These are phyloP conservation scores for Talaromyces sp. DNA, from an alignment of 2,329 filamentous ascomycete genomes.

Conservation along the genomic window DNA sequence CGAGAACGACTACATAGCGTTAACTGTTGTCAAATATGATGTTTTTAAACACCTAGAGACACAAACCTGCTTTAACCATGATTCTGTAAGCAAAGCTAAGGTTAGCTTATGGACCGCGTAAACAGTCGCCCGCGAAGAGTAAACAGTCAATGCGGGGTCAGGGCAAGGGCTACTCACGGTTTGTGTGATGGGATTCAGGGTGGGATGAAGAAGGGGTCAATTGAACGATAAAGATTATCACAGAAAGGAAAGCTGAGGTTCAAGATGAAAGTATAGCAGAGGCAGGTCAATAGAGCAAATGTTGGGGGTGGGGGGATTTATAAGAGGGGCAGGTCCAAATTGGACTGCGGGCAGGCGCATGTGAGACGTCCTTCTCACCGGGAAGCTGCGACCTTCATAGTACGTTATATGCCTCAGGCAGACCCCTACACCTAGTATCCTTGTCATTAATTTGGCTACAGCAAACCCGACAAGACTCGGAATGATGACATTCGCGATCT, in stretches of 20 bases:
- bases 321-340: constrained; percentile 9
- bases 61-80: constrained; percentile 50
- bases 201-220: constrained; percentile 2
- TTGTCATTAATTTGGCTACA: no score
- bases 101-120: constrained; percentile 14
- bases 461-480: background rate
- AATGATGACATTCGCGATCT: background rate
- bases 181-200: background rate
- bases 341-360: constrained; percentile 3
- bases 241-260: background rate
- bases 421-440: background rate
- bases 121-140: background rate
- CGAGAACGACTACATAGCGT: constrained; percentile 66
- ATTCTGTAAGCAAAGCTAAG: constrained; percentile 25
- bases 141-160: constrained; percentile 9
- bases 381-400: background rate
- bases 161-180: background rate
- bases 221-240: background rate
- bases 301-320: constrained; percentile 15
- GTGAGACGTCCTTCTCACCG: constrained; percentile 12
- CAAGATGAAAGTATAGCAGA: background rate
- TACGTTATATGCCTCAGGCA: background rate
- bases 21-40: background rate
- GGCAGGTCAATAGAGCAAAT: background rate
- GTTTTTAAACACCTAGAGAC: background rate